Percentiles rank a stretch among this genome's conserved stretches.
phyloP scores from a whole-genome alignment of 2,329 filamentous ascomycete species.

The Neocucurbitaria cava region DNA sequence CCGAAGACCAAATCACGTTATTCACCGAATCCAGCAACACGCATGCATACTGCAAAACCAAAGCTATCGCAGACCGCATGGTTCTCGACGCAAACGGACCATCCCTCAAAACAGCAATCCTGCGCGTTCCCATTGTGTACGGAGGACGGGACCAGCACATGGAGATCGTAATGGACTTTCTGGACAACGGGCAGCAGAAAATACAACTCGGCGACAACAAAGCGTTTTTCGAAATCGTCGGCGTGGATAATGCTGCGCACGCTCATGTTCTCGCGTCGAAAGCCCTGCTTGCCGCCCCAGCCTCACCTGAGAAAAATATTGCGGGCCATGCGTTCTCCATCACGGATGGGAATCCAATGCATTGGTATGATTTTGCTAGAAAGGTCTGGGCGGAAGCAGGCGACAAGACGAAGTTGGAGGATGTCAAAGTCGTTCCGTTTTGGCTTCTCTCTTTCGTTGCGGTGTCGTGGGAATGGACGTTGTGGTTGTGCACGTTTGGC shows the following conservation, averaged over 20 bases:
- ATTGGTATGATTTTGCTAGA: slow-evolving; percentile 12
- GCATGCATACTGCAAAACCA: slow-evolving; percentile 5
- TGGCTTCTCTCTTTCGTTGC: not conserved
- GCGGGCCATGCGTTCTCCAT: slow-evolving; percentile 16
- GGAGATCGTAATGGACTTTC: not conserved
- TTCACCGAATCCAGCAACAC: not conserved
- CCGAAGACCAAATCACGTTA: not conserved
- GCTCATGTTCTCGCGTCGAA: slow-evolving; percentile 14
- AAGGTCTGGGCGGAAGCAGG: slow-evolving; percentile 8
- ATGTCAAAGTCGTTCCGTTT: not conserved
- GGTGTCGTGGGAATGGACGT: not conserved
- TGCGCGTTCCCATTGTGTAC: slow-evolving; percentile 5
- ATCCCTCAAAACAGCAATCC: not conserved
- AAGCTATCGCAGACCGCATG: slow-evolving; percentile 13
- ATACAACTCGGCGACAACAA: slow-evolving; percentile 17
- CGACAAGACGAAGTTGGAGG: not conserved
- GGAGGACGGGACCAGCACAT: slow-evolving; percentile 7
- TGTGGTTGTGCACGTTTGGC: slow-evolving; percentile 5
- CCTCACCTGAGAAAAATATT: not conserved
- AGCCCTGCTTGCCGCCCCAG: not conserved
- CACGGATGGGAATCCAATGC: slow-evolving; percentile 10
- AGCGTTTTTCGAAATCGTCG: slow-evolving; percentile 8
- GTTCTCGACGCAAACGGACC: slow-evolving; percentile 16
- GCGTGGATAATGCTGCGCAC: slow-evolving; percentile 15
- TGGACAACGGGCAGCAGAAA: not conserved